phyloP scores from a whole-genome alignment of 2,329 filamentous ascomycete genomes.

The Tothia fuscella region DNA sequence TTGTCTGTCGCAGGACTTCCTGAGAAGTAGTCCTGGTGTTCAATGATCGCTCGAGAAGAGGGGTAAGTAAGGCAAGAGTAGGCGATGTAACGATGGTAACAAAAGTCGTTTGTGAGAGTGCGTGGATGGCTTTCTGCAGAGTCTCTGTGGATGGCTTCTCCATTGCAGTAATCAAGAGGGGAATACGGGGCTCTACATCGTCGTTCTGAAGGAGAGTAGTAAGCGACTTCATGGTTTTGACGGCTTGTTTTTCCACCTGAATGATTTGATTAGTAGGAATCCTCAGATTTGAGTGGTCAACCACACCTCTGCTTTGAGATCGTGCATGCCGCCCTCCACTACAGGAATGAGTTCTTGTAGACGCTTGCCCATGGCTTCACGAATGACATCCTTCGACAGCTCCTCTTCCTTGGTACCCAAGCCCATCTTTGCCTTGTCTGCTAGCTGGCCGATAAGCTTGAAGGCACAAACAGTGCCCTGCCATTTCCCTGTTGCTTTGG shows the following conservation, averaged over 20 bases:
- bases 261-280: slow-evolving; percentile 16
- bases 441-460: slow-evolving; percentile 80
- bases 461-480: slow-evolving; percentile 85
- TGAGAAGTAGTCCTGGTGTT: slow-evolving; percentile 86
- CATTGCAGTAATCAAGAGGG: slow-evolving; percentile 87
- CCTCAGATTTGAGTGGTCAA: slow-evolving; percentile 33
- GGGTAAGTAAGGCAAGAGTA: slow-evolving; percentile 85
- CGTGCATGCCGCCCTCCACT: slow-evolving; percentile 89
- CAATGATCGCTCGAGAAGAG: slow-evolving; percentile 83
- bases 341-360: slow-evolving; percentile 81
- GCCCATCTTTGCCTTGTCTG: slow-evolving; percentile 81
- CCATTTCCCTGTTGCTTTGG: slow-evolving; percentile 86
- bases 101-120: slow-evolving; percentile 95
- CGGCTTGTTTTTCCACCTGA: slow-evolving; percentile 73
- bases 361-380: slow-evolving; percentile 80
- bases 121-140: slow-evolving; percentile 91
- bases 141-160: slow-evolving; percentile 82
- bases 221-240: slow-evolving; percentile 81
- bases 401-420: slow-evolving; percentile 78
- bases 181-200: slow-evolving; percentile 85
- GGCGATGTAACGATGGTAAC: slow-evolving; percentile 93
- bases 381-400: slow-evolving; percentile 73
- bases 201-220: slow-evolving; percentile 90
- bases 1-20: slow-evolving; percentile 88
- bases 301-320: slow-evolving; percentile 84